Percentiles rank a stretch among this genome's conserved stretches.
phyloP scores from a whole-genome alignment of 2,329 filamentous ascomycete species.

The Pseudogymnoascus sp. region DNA sequence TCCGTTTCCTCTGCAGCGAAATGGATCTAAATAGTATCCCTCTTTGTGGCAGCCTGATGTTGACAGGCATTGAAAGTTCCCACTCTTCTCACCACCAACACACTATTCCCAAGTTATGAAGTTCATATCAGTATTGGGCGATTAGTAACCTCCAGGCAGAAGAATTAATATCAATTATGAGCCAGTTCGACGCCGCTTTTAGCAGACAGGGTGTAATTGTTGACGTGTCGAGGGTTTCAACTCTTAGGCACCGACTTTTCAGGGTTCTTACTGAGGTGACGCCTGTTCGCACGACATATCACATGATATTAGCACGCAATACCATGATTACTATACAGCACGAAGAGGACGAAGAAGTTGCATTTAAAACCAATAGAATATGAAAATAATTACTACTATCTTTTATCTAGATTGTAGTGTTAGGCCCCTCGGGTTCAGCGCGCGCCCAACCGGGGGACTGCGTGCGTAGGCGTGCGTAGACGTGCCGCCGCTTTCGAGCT shows the following conservation, averaged over 20 bases:
- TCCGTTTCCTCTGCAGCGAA: not conserved
- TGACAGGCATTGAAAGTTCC: not conserved
- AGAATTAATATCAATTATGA: not conserved
- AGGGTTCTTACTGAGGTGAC: not conserved
- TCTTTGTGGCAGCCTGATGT: not conserved
- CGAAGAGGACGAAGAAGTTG: not conserved
- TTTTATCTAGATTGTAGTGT: no score
- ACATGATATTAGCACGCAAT: not conserved
- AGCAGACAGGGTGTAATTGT: not conserved
- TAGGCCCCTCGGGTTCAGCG: not conserved
- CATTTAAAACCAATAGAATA: not conserved
- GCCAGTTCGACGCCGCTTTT: not conserved
- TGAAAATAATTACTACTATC: not conserved
- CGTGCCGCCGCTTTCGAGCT: not conserved
- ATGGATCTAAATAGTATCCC: not conserved
- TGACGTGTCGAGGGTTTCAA: not conserved
- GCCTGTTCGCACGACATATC: not conserved
- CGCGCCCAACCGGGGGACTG: not conserved
- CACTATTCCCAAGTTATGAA: not conserved
- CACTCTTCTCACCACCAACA: not conserved
- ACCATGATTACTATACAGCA: not conserved
- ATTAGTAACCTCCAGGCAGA: not conserved
- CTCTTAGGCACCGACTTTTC: not conserved
- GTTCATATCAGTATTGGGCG: not conserved
- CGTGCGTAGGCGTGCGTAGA: not conserved